Conservation (phyloP, 75 land plant species). For the Isoetes taiwanensis region DNA sequence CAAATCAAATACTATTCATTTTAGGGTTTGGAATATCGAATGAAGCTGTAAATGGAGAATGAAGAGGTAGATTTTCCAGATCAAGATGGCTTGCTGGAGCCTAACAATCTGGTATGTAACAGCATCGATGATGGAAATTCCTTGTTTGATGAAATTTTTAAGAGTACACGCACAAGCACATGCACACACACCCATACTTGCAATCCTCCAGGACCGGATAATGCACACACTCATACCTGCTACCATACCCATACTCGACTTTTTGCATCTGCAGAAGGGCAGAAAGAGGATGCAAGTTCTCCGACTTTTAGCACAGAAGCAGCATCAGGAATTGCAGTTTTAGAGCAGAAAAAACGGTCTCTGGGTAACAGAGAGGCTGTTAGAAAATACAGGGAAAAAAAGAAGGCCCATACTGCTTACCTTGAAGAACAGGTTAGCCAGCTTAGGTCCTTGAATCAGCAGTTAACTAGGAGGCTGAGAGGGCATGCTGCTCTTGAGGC, state of each 20-base stretch:
- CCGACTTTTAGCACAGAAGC: slow-evolving; percentile 18
- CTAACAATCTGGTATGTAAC: slow-evolving; percentile 10
- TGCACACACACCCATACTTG: slow-evolving; percentile 97
- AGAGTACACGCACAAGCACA: slow-evolving; percentile 52
- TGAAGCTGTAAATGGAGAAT: slow-evolving; percentile 83
- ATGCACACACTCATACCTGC: slow-evolving; percentile 80
- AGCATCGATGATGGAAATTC: slow-evolving; percentile 34
- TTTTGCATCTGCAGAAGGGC: slow-evolving; percentile 27
- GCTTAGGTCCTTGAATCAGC: slow-evolving; percentile 50
- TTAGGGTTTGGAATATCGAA: too few relatives aligned
- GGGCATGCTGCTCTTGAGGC: slow-evolving; percentile 49
- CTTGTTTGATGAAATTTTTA: slow-evolving; percentile 51
- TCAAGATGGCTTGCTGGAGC: slow-evolving; percentile 40
- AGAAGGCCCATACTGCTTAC: slow-evolving; percentile 73
- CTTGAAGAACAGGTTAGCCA: slow-evolving; percentile 68
- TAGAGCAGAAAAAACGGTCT: slow-evolving; percentile 44
- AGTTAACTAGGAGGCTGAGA: slow-evolving; percentile 45
- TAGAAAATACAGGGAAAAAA: slow-evolving; percentile 89
- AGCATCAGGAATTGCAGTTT: slow-evolving; percentile 26
- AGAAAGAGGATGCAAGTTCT: slow-evolving; percentile 9
- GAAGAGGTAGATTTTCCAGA: slow-evolving; percentile 69
- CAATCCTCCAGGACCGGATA: slow-evolving; percentile 61
- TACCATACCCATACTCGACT: slow-evolving; percentile 69
- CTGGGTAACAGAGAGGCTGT: slow-evolving; percentile 80
- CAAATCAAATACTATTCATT: too few relatives aligned